phyloP scores from a whole-genome alignment of 2,329 filamentous ascomycete species.

The Epichloe coenophiala region DNA sequence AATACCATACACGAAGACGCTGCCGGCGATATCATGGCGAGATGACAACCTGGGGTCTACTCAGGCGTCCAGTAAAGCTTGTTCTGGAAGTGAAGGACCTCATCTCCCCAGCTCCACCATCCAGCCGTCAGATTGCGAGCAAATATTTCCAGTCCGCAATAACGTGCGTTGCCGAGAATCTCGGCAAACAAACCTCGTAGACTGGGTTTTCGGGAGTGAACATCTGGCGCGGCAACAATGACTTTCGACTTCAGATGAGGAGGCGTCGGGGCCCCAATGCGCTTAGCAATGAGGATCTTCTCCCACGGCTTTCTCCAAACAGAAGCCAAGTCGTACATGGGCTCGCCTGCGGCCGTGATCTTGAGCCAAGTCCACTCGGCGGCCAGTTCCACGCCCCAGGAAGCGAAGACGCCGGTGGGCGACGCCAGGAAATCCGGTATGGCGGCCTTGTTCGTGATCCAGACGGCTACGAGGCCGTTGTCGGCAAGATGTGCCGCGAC shows the following conservation, averaged over 20 bases:
- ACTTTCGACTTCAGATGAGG: constrained; percentile 31
- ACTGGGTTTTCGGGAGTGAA: constrained; percentile 70
- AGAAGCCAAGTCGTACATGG: constrained; percentile 46
- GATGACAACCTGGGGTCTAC: background rate
- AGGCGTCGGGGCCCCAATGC: constrained; percentile 16
- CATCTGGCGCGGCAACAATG: constrained; percentile 56
- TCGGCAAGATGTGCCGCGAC: constrained; percentile 38
- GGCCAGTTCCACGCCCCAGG: constrained; percentile 51
- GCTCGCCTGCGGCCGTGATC: constrained; percentile 49
- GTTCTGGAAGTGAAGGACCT: constrained; percentile 57
- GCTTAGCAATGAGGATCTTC: constrained; percentile 49
- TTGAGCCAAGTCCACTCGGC: constrained; percentile 76
- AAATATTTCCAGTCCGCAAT: constrained; percentile 60
- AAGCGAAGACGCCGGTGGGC: constrained; percentile 43
- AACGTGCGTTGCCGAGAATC: constrained; percentile 33
- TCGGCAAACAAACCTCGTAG: constrained; percentile 46
- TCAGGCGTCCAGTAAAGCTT: constrained; percentile 32
- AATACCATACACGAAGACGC: no score
- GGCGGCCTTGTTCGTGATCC: constrained; percentile 62
- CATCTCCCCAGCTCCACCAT: constrained; percentile 70
- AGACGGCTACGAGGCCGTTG: constrained; percentile 52
- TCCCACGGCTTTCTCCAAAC: constrained; percentile 67
- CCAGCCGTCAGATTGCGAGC: constrained; percentile 59
- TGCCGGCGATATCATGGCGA: background rate
- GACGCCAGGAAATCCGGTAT: constrained; percentile 41